Evolutionary conservation across 75 land plant species (phyloP), one percentile per base, ranked within the genome.

Genomic region (Cunninghamia lanceolata): DNA sequence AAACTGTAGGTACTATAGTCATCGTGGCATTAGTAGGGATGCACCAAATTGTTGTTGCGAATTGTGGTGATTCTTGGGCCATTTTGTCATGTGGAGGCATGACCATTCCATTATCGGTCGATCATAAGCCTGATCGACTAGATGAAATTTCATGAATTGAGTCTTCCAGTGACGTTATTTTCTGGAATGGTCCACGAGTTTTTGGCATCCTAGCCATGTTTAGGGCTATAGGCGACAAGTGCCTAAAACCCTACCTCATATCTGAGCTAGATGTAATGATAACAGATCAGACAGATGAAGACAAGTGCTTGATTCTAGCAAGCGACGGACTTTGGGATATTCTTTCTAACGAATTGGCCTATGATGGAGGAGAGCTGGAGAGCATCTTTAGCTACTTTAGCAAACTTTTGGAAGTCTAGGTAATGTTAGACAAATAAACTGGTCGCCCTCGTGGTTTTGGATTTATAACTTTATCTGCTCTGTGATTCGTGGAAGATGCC

Each of bases 31-130:
- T 94, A 0, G 92, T 95, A 10, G 83, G 89, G 21, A 86, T 88
- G 13, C 81, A 83, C 14, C 89, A 92, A 68, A 94, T 95, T 75
- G 83, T 94, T 74, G 93, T 95, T 59, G 91, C 96, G 39, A 95
- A 95, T 89, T 95, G 97, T 45, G 97, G 97, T 36, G 97, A 95
- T 74, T 95, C 95, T 0, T 84, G 93, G 10, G 97, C 96, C 52
- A 92, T 95, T 2, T 86, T 94, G 13, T 96, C 88, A 85, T 91
- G 96, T 1, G 88, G 86, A 56, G 93, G 93, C 32, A 73, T 75
- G 34, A 90, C 96, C 9, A 59, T 96, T 42, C 91, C 96, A 21
- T 92, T 96, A 3, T 94, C 97, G 19, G 32, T 36, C 53, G 97
- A 96, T 87, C 97, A 96, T 76, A 96, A 91, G 93, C 93, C 93